Conservation (phyloP, 139 green algal genomes). For the Chloropicon primus region DNA sequence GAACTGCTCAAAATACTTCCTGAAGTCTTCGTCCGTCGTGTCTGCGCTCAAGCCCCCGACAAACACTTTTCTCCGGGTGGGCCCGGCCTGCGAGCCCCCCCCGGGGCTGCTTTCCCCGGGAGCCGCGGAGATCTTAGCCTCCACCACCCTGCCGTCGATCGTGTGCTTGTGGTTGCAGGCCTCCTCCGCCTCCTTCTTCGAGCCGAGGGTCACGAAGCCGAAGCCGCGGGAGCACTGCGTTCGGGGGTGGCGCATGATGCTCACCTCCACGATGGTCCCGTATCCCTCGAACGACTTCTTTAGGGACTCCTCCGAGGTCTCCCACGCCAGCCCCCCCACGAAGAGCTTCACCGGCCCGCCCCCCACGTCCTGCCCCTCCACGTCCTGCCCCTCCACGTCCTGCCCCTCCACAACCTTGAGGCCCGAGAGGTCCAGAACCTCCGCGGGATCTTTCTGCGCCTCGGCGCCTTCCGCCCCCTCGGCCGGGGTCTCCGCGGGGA, state of each 20-base stretch:
- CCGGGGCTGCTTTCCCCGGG: neutral
- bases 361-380: too few species aligned
- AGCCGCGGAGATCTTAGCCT: conserved; percentile 1
- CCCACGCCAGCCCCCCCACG: conserved; percentile 65
- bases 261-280: conserved; percentile 36
- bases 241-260: conserved; percentile 66
- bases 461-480: too few species aligned
- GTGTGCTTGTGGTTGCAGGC: conserved; percentile 28
- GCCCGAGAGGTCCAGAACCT: too few species aligned
- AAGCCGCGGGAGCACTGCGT: conserved; percentile 56
- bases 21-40: conserved; percentile 8
- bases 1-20: conserved; percentile 71
- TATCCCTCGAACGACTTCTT: conserved; percentile 35
- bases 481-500: too few species aligned
- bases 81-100: neutral
- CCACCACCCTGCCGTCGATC: neutral
- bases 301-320: conserved; percentile 54
- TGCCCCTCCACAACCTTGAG: too few species aligned
- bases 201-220: conserved; percentile 63
- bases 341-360: conserved; percentile 50
- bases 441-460: too few species aligned
- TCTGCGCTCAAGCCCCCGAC: neutral
- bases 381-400: too few species aligned
- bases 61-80: neutral
- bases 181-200: conserved; percentile 31